Evolutionary conservation across 176 grass and related monocot genomes (phyloP), one percentile per base, ranked within the genome.

Genomic region (Typha latifolia): DNA sequence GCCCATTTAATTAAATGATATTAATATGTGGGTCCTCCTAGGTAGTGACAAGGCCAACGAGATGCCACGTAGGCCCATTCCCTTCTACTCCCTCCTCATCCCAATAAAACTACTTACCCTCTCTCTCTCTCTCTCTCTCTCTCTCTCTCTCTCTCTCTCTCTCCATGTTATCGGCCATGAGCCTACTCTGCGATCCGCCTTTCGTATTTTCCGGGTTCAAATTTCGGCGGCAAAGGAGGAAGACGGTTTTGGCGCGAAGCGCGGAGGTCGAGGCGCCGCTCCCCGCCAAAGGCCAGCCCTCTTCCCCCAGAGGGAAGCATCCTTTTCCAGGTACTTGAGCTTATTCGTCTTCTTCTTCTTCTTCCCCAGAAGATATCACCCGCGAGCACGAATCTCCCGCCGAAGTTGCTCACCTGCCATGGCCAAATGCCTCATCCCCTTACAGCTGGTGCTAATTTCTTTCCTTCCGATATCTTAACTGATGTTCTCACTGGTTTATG

Each of bases 301-400:
- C 67, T 32, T 61, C 63, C 64, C 8, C 81, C 77, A 12, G 63
- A 80, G 64, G 69, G 34, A 69, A 71, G 66, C 57, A 69, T 66
- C 77, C 59, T 24, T 73, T 83, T 43, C 62, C 74, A 37, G 81
- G 81, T 83, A 69, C 27, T 14, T 12, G 12, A n/a, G 53, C 26
- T 16, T 27, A 0, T 50, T 19, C 16, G 4, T 34, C 2, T 10
- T 12, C 23, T 47, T 12, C 11, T 8, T 19, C n/a, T 15, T 37
- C 7, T 43, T 9, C 9, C 37, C 7, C 7, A 43, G 9, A 43
- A 43, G 37, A 10, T 10, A 43, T 43, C 37, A 43, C 37, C 37
- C 9, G 6, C 37, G 9, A 43, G 37, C 37, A 9, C 37, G 37
- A 43, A 43, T 43, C 7, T 43, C 37, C 37, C 37, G 9, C 37